Percentiles rank a stretch among this genome's conserved stretches.
Conservation (phyloP, 164 flowering plant species). For the Euptelea pleiosperma region DNA sequence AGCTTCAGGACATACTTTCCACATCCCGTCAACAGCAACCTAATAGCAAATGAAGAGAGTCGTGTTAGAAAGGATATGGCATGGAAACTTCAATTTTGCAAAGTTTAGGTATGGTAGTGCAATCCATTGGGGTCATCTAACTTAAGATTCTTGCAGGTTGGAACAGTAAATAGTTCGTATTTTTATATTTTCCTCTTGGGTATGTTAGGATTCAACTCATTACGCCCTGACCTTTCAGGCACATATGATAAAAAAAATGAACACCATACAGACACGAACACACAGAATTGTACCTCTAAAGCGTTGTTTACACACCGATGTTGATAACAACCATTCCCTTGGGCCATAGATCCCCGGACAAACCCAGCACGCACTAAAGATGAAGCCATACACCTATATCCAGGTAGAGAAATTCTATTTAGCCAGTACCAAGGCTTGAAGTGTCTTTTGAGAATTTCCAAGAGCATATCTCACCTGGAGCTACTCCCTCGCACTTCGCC, state of each 20-base stretch:
- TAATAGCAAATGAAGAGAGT: slow-evolving; percentile 20
- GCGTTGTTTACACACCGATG: slow-evolving; percentile 83
- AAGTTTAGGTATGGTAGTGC: background rate
- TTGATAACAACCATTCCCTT: slow-evolving; percentile 99
- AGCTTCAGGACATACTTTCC: slow-evolving; percentile 86
- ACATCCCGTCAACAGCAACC: slow-evolving; percentile 96
- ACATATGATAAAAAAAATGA: background rate
- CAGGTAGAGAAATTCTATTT: slow-evolving; percentile 1
- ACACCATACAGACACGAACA: background rate
- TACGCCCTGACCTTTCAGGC: background rate
- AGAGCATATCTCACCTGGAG: slow-evolving; percentile 60
- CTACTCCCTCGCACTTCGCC: slow-evolving; percentile 96
- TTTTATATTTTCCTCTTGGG: background rate
- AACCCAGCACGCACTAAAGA: slow-evolving; percentile 93
- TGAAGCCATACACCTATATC: slow-evolving; percentile 89
- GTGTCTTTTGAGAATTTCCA: background rate
- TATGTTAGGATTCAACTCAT: background rate
- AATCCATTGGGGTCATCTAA: background rate
- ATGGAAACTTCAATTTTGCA: background rate
- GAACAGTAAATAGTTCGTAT: background rate
- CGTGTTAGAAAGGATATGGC: background rate
- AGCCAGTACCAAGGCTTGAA: background rate
- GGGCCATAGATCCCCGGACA: slow-evolving; percentile 88
- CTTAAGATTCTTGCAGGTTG: background rate
- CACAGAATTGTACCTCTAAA: slow-evolving; percentile 57